Evolutionary conservation across 2,329 filamentous ascomycete genomes (phyloP), one percentile per base, ranked within the genome.

Genomic region (Metarhizium guizhouense): DNA sequence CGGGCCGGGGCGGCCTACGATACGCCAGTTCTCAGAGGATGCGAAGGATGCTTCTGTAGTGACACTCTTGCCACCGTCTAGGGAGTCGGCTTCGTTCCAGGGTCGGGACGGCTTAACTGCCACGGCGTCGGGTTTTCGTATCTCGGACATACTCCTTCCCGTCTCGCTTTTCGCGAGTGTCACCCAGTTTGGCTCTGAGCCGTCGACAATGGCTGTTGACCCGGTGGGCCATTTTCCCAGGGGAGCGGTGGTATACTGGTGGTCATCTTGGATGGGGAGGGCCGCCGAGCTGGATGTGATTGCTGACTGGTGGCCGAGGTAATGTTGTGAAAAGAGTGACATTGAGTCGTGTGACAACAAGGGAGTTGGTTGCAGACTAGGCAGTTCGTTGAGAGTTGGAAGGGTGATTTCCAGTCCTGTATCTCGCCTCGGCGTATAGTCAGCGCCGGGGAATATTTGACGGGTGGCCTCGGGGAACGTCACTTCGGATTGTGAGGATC

Each of bases 11-110:
- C 40, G 59, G 20, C 58, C 58, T n/a, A 69, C 61, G 7, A 68
- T 57, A 20, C 67, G 63, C 71, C 71, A 73, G 54, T 73, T 73
- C 58, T 73, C 71, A 3, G 62, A 55, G 2, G 70, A 71, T 6
- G 63, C 67, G 57, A 72, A 72, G 0, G 70, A 72, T 0, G 64
- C 54, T 4, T 69, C 67, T 5, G 62, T 66, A 5, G 56, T 55
- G 50, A 67, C 45, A 45, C 63, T 67, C 54, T 59, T 62, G 51
- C 57, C 58, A 8, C 57, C 57, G 16, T 54, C 59, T 3, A 61
- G 58, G 11, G 64, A 60, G 18, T 61, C 62, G 6, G 55, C 56
- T 36, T 66, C 45, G 45, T 48, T 11, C 45, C 45, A 48, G 63
- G 42, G 63, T 62, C 65, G 64, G 14, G 20, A 4, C 8, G 32